Conservation (phyloP, 2,329 filamentous ascomycete species). For the Botryotinia calthae region DNA sequence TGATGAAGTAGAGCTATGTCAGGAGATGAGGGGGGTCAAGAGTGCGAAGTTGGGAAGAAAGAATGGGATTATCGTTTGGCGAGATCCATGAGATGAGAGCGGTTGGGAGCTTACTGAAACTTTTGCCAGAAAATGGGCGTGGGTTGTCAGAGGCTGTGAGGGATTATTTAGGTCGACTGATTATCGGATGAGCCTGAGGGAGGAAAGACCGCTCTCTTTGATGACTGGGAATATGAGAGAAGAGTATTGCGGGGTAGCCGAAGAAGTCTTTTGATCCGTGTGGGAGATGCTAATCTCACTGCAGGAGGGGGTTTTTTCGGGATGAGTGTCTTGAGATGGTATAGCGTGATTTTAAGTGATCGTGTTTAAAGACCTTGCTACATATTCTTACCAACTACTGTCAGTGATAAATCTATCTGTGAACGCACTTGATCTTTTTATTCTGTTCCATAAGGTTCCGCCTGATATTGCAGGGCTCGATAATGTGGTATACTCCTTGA, state of each 20-base stretch:
- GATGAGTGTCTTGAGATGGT: neutral
- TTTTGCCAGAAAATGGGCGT: neutral
- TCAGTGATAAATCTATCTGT: neutral
- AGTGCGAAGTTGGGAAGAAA: neutral
- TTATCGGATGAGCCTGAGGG: neutral
- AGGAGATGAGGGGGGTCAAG: neutral
- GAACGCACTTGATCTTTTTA: neutral
- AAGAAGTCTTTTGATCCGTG: neutral
- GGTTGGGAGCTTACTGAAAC: neutral
- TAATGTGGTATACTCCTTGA: neutral
- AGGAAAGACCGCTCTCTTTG: neutral
- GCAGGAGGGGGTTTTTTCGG: neutral
- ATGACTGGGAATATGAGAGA: neutral
- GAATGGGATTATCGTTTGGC: neutral
- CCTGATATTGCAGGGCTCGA: neutral
- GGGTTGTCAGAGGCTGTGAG: neutral
- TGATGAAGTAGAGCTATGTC: neutral
- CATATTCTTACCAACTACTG: neutral
- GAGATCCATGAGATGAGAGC: neutral
- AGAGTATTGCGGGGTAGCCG: neutral
- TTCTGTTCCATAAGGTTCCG: neutral
- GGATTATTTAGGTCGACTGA: neutral
- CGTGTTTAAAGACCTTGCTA: neutral
- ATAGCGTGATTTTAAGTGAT: neutral
- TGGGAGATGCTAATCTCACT: neutral